These are phyloP conservation scores for Hapsidospora chrysogenum DNA, from an alignment of 495 filamentous ascomycete genomes.

Conservation along the genomic window DNA sequence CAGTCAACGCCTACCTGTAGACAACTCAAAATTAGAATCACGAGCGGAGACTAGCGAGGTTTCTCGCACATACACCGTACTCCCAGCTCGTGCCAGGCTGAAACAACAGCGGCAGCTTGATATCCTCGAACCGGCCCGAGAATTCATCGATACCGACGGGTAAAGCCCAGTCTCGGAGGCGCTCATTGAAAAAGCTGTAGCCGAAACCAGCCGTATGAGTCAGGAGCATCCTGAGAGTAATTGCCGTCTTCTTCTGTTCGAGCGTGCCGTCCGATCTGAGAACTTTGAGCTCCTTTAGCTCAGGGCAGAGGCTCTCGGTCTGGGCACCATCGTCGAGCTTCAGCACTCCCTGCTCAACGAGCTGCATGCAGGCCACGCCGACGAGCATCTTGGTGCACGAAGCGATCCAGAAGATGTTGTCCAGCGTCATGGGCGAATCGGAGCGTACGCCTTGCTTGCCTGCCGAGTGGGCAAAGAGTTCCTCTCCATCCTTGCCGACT, in stretches of 20 bases:
- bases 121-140: conserved; percentile 22
- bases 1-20: conserved; percentile 38
- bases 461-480: conserved; percentile 28
- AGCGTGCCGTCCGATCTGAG: conserved; percentile 27
- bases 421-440: conserved; percentile 26
- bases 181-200: conserved; percentile 37
- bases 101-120: conserved; percentile 30
- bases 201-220: conserved; percentile 38
- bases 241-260: conserved; percentile 32
- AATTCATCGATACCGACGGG: conserved; percentile 39
- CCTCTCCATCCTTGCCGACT: conserved; percentile 28
- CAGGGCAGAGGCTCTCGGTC: conserved; percentile 30
- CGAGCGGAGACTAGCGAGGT: conserved; percentile 1
- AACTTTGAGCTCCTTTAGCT: conserved; percentile 31
- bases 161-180: conserved; percentile 23
- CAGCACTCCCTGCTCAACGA: conserved; percentile 38
- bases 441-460: conserved; percentile 22
- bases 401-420: conserved; percentile 40
- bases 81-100: conserved; percentile 41
- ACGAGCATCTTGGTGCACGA: conserved; percentile 41
- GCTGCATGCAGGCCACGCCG: conserved; percentile 43
- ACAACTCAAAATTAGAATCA: conserved; percentile 4
- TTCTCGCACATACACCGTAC: conserved; percentile 37
- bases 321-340: conserved; percentile 31
- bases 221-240: conserved; percentile 46